Conservation (phyloP, 2,329 filamentous ascomycete genomes). For the Fusarium nygamai region DNA sequence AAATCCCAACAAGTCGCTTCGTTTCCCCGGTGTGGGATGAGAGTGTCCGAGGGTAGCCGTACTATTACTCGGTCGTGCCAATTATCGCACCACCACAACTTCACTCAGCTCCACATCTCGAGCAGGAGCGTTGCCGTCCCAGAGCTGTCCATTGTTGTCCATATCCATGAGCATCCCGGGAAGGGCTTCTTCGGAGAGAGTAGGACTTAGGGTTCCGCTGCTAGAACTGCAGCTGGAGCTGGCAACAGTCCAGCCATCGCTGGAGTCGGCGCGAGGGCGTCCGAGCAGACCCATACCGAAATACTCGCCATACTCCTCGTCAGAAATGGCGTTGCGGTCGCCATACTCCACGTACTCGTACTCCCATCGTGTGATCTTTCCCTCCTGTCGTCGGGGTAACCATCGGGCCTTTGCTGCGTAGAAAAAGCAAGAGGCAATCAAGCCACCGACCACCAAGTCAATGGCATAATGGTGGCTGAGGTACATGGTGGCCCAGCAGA, state of each 20-base stretch:
- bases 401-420: conserved; percentile 84
- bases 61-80: conserved; percentile 1
- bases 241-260: conserved; percentile 90
- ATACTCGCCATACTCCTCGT: conserved; percentile 60
- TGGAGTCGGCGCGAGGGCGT: conserved; percentile 61
- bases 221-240: conserved; percentile 71
- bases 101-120: conserved; percentile 58
- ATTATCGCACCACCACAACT: conserved; percentile 55
- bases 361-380: conserved; percentile 91
- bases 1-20: conserved; percentile 25
- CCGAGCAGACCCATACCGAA: conserved; percentile 60
- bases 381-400: conserved; percentile 81
- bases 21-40: conserved; percentile 27
- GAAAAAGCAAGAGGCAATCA: conserved; percentile 81
- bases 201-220: conserved; percentile 61
- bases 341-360: conserved; percentile 94
- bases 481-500: conserved; percentile 99
- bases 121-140: conserved; percentile 42
- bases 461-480: conserved; percentile 97
- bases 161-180: conserved; percentile 50
- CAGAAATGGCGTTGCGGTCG: conserved; percentile 59
- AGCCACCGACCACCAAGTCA: conserved; percentile 86
- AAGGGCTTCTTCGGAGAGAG: conserved; percentile 56
- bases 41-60: conserved; percentile 7
- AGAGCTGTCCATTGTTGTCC: conserved; percentile 48